Evolutionary conservation across 2,329 filamentous ascomycete species (phyloP).

Genomic region (Fusarium denticulatum): DNA sequence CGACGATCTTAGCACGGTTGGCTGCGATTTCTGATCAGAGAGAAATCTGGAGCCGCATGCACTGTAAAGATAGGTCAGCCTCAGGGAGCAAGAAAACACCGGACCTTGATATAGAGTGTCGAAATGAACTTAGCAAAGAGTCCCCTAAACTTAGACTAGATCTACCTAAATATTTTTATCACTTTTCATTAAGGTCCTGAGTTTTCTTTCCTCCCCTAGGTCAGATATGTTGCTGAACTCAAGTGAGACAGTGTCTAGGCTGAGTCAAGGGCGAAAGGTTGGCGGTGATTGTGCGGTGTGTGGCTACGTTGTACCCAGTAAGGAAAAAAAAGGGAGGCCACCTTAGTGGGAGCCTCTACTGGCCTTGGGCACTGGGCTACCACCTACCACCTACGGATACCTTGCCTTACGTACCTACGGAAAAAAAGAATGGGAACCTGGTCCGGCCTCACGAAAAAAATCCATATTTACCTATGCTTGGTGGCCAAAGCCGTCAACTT

Average conservation of each 20-base stretch:
- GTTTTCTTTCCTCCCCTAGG: too few species aligned
- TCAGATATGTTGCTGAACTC: neutral
- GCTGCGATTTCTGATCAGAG: neutral
- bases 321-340: slow-evolving; percentile 9
- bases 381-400: too few species aligned
- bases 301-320: slow-evolving; percentile 19
- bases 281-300: slow-evolving; percentile 19
- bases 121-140: too few species aligned
- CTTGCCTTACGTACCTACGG: neutral
- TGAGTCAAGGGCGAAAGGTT: slow-evolving; percentile 28
- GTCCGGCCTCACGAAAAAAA: slow-evolving; percentile 34
- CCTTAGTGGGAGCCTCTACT: slow-evolving; percentile 11
- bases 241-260: slow-evolving; percentile 16
- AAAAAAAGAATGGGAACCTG: slow-evolving; percentile 17
- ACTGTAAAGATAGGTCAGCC: slow-evolving; percentile 2
- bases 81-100: too few species aligned
- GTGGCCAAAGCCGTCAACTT: slow-evolving; percentile 31
- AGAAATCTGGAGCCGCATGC: slow-evolving; percentile 6
- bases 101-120: too few species aligned
- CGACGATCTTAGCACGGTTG: neutral
- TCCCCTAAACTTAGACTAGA: too few species aligned
- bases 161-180: too few species aligned
- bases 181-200: too few species aligned
- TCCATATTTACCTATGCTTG: slow-evolving; percentile 33
- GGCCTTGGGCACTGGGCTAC: neutral